A percentile compares a stretch with the other conserved stretches of the same genome.
phyloP scores from a whole-genome alignment of 805 yeast species.

The Yamadazyma insecticola region DNA sequence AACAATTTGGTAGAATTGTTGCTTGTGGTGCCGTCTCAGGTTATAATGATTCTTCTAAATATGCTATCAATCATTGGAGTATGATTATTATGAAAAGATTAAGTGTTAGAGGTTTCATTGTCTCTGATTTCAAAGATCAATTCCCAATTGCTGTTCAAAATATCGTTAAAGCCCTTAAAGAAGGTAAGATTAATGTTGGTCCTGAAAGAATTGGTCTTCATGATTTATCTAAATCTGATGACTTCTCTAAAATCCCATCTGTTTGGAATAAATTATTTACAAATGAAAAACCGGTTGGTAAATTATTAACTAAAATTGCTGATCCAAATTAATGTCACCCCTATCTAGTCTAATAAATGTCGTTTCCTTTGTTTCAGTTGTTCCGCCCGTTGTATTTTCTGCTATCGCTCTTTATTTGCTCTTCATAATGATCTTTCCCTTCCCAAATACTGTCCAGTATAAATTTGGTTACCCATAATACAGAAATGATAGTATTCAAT shows the following conservation, averaged over 20 bases:
- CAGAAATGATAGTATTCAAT: too few relatives aligned
- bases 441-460: too few relatives aligned
- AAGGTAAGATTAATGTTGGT: constrained; percentile 12
- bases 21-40: constrained; percentile 31
- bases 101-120: constrained; percentile 15
- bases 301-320: constrained; percentile 43
- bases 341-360: too few relatives aligned
- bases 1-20: constrained; percentile 18
- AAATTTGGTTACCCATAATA: too few relatives aligned
- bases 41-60: constrained; percentile 26
- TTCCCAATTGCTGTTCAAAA: constrained; percentile 9
- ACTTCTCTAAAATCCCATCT: constrained; percentile 40
- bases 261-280: constrained; percentile 45
- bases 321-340: too few relatives aligned
- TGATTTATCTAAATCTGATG: constrained; percentile 21
- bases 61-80: constrained; percentile 17
- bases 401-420: too few relatives aligned
- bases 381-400: too few relatives aligned
- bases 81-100: constrained; percentile 12
- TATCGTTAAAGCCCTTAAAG: constrained; percentile 9
- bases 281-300: constrained; percentile 44
- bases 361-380: too few relatives aligned
- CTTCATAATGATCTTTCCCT: too few relatives aligned
- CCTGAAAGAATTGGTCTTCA: constrained; percentile 12
- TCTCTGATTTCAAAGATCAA: constrained; percentile 12